Conservation (phyloP, 116 monocot genomes). For the Iris pallida region DNA sequence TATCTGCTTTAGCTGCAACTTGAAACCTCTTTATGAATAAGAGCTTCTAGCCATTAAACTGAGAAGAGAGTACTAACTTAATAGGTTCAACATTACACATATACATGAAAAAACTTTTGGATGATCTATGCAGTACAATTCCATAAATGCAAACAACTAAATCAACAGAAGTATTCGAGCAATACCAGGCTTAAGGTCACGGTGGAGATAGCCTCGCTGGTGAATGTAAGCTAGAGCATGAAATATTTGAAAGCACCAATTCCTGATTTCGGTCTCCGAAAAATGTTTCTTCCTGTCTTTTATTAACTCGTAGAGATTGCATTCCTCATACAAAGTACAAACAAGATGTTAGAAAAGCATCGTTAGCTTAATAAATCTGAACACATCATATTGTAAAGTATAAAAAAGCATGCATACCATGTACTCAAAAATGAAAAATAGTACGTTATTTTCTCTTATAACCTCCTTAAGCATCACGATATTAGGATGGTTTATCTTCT, state of each 20-base stretch:
- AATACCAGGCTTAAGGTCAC: slow-evolving; percentile 90
- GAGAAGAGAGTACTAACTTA: no score
- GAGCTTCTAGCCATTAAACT: no score
- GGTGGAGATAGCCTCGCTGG: slow-evolving; percentile 82
- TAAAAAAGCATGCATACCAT: slow-evolving; percentile 48
- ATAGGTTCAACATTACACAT: no score
- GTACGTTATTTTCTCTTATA: slow-evolving; percentile 72
- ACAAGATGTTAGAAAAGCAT: no score
- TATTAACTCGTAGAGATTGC: slow-evolving; percentile 86
- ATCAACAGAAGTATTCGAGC: no score
- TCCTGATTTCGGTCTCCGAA: slow-evolving; percentile 67
- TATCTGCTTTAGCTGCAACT: no score
- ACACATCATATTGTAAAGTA: neutral
- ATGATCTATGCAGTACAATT: no score
- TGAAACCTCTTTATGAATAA: no score
- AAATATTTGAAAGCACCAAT: slow-evolving; percentile 97
- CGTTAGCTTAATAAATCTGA: no score
- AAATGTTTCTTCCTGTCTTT: slow-evolving; percentile 62
- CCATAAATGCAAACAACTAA: no score
- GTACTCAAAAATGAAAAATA: slow-evolving; percentile 90
- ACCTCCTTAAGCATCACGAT: slow-evolving; percentile 97
- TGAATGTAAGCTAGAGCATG: slow-evolving; percentile 91
- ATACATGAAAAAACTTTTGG: no score
- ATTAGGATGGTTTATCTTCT: slow-evolving; percentile 91
- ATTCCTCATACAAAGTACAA: slow-evolving; percentile 64